Evolutionary conservation across 306 rosid genomes (phyloP).

Genomic region (Pyrus betulifolia): DNA sequence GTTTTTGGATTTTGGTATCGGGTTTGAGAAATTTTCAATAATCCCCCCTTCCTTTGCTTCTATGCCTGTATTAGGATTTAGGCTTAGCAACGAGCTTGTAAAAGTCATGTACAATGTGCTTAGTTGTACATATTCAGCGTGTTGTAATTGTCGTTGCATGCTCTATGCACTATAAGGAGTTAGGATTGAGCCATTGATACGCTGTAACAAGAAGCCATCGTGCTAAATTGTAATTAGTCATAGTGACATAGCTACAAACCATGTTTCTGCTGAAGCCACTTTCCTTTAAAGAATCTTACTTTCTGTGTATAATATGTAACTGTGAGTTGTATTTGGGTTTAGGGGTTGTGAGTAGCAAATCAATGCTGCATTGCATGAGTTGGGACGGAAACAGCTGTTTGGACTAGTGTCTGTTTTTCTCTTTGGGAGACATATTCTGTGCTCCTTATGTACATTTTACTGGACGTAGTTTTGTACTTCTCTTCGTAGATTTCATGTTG

Average conservation of each 20-base stretch:
- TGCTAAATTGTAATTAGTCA: constrained; percentile 15
- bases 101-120: background rate
- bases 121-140: background rate
- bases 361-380: background rate
- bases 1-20: too few species aligned
- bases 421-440: background rate
- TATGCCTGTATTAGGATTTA: too few species aligned
- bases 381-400: background rate
- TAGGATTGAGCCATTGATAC: background rate
- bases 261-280: constrained; percentile 8
- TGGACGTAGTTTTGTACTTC: constrained; percentile 1
- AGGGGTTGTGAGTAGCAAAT: background rate
- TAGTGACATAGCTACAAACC: constrained; percentile 1
- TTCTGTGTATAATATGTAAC: background rate
- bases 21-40: too few species aligned
- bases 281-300: background rate
- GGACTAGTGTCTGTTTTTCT: background rate
- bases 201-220: background rate
- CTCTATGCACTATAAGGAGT: constrained; percentile 7
- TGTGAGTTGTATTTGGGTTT: background rate
- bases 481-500: background rate
- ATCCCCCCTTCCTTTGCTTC: too few species aligned
- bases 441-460: constrained; percentile 1
- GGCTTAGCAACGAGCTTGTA: too few species aligned
- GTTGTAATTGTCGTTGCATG: constrained; percentile 4